phyloP scores from a whole-genome alignment of 2,329 filamentous ascomycete genomes.

The Sclerotiophoma versabilis region DNA sequence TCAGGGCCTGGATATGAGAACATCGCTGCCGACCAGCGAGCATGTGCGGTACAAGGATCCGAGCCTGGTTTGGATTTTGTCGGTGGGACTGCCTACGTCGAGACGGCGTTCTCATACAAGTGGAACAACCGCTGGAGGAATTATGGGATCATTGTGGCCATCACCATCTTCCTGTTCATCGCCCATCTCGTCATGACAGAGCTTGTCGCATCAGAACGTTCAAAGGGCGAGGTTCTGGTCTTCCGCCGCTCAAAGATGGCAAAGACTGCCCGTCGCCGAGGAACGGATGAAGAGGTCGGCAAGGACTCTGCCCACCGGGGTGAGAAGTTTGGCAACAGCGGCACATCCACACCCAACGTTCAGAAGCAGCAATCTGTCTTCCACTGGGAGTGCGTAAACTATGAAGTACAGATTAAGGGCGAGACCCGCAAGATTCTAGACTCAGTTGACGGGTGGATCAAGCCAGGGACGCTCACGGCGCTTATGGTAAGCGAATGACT shows the following conservation, averaged over 20 bases:
- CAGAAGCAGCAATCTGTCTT: slow-evolving; percentile 49
- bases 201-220: slow-evolving; percentile 66
- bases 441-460: slow-evolving; percentile 61
- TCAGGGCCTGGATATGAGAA: slow-evolving; percentile 44
- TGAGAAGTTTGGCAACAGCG: slow-evolving; percentile 35
- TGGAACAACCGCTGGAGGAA: slow-evolving; percentile 60
- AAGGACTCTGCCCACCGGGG: slow-evolving; percentile 39
- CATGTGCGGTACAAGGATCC: slow-evolving; percentile 47
- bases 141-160: slow-evolving; percentile 69
- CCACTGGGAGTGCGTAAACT: slow-evolving; percentile 39
- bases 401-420: slow-evolving; percentile 44
- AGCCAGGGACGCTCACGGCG: slow-evolving; percentile 58
- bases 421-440: slow-evolving; percentile 59
- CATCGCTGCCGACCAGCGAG: slow-evolving; percentile 35
- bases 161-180: slow-evolving; percentile 66
- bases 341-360: slow-evolving; percentile 38
- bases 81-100: slow-evolving; percentile 44
- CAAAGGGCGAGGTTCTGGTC: slow-evolving; percentile 72
- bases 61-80: slow-evolving; percentile 45
- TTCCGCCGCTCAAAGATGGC: slow-evolving; percentile 57
- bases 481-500: slow-evolving; percentile 47
- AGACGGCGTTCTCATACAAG: slow-evolving; percentile 38
- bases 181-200: slow-evolving; percentile 69
- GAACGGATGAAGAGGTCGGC: slow-evolving; percentile 47
- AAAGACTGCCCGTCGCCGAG: slow-evolving; percentile 31